phyloP scores from a whole-genome alignment of 306 rosid species.

The Castanea mollissima region DNA sequence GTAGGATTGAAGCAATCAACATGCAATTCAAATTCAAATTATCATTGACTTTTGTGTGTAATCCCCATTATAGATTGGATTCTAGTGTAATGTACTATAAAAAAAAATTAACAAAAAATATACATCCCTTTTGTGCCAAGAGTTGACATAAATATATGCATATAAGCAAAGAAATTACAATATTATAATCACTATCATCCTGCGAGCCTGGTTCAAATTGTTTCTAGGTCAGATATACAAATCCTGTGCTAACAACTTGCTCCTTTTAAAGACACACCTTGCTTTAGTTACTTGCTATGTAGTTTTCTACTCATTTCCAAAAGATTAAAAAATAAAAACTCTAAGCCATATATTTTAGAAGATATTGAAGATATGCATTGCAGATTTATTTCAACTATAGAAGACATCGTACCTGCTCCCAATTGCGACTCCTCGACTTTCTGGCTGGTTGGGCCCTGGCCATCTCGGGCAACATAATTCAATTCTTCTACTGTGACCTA shows the following conservation, averaged over 20 bases:
- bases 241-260: not conserved
- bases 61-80: no score
- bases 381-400: slow-evolving; percentile 1
- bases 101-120: no score
- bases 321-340: not conserved
- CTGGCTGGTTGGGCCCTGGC: slow-evolving; percentile 4
- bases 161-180: slow-evolving; percentile 8
- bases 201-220: not conserved
- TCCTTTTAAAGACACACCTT: not conserved
- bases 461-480: slow-evolving; percentile 41
- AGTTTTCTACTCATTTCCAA: not conserved
- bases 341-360: slow-evolving; percentile 10
- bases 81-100: no score
- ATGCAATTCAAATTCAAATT: no score
- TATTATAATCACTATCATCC: not conserved
- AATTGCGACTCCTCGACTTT: slow-evolving; percentile 20
- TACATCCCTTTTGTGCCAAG: not conserved
- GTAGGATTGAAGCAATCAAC: no score
- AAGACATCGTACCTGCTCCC: slow-evolving; percentile 26
- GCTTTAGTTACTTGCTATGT: not conserved
- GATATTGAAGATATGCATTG: not conserved
- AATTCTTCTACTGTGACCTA: slow-evolving; percentile 62
- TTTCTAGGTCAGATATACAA: not conserved
- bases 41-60: no score
- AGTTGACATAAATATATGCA: not conserved